phyloP scores from a whole-genome alignment of 2,329 filamentous ascomycete genomes.

The Orbilia ellipsospora region DNA sequence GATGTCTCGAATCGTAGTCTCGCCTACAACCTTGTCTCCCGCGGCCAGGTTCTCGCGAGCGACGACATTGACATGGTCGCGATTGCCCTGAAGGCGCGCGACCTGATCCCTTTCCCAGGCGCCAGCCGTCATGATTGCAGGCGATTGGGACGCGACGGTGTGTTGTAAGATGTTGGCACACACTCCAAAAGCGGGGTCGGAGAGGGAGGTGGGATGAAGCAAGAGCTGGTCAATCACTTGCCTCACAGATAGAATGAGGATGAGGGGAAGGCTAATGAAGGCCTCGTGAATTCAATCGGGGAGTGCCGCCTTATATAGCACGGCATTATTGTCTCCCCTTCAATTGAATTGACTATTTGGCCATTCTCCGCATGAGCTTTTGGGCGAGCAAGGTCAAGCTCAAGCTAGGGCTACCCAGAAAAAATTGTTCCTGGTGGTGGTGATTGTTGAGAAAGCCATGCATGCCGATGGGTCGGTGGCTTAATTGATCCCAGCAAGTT shows the following conservation, averaged over 20 bases:
- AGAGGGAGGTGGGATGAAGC: slow-evolving; percentile 23
- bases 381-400: background rate
- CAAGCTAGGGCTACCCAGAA: slow-evolving; percentile 8
- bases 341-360: slow-evolving; percentile 1
- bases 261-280: slow-evolving; percentile 2
- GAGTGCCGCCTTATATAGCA: slow-evolving; percentile 42
- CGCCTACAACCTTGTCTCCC: slow-evolving; percentile 17
- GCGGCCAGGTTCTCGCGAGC: slow-evolving; percentile 38
- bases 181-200: slow-evolving; percentile 40
- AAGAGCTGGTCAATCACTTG: background rate
- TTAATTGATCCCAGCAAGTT: slow-evolving; percentile 27
- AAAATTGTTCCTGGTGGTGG: slow-evolving; percentile 14
- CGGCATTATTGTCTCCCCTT: background rate
- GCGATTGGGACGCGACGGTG: slow-evolving; percentile 8
- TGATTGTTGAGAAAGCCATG: slow-evolving; percentile 48
- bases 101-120: slow-evolving; percentile 49
- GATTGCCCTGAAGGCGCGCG: slow-evolving; percentile 45
- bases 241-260: slow-evolving; percentile 8
- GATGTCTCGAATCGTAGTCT: slow-evolving; percentile 50
- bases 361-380: background rate
- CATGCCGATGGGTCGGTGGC: slow-evolving; percentile 40
- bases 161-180: slow-evolving; percentile 11
- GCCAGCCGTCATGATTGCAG: slow-evolving; percentile 38
- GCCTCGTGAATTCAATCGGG: slow-evolving; percentile 1
- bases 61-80: slow-evolving; percentile 43